Evolutionary conservation across 1,284 basidiomycete species (phyloP).

Genomic region (Coniferiporia weirii): DNA sequence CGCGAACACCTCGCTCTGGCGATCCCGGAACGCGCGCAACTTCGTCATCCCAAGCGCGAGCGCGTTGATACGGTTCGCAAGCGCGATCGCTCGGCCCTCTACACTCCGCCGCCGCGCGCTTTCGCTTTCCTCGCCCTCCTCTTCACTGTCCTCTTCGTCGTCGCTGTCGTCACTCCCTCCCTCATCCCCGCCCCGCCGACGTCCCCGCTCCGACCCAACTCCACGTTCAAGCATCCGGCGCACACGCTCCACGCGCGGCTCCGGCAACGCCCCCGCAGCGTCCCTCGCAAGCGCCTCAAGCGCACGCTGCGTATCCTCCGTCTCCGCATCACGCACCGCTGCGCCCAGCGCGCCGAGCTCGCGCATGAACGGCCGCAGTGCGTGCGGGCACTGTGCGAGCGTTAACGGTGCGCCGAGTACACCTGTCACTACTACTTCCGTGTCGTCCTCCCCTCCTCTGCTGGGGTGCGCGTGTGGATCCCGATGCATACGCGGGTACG

Average conservation of each 20-base stretch:
- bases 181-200: neutral
- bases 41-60: conserved; percentile 64
- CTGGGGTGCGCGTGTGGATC: too few relatives aligned
- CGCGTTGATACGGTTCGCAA: conserved; percentile 69
- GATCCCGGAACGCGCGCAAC: conserved; percentile 63
- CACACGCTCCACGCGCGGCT: conserved; percentile 59
- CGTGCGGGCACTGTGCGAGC: conserved; percentile 49
- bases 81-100: conserved; percentile 56
- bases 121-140: conserved; percentile 20
- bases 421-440: conserved; percentile 20
- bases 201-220: conserved; percentile 18
- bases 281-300: conserved; percentile 44
- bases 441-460: neutral
- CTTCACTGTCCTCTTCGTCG: conserved; percentile 35
- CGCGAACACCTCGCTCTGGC: conserved; percentile 67
- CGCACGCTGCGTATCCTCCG: conserved; percentile 51
- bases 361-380: conserved; percentile 60
- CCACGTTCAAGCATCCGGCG: conserved; percentile 47
- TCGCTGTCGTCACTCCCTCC: conserved; percentile 29
- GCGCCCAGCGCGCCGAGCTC: conserved; percentile 58
- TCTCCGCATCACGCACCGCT: conserved; percentile 44
- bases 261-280: conserved; percentile 32
- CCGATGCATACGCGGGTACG: too few relatives aligned
- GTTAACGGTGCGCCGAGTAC: conserved; percentile 54
- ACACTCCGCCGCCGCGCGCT: conserved; percentile 40